These are phyloP conservation scores for Aspergillus chevalieri DNA, from an alignment of 2,329 filamentous ascomycete genomes.

Conservation along the genomic window DNA sequence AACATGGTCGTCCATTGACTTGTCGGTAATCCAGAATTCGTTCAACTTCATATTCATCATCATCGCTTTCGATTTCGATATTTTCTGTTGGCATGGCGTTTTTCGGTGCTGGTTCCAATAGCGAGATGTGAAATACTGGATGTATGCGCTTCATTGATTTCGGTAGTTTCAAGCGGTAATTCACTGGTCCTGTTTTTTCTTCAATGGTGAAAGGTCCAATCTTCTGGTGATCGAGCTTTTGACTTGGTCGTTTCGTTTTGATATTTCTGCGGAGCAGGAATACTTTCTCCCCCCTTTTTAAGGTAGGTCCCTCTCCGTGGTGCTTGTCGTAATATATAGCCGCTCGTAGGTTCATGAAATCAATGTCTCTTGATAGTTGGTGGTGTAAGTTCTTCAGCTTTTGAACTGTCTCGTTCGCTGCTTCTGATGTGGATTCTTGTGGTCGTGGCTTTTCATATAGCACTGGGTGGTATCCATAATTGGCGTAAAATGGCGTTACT, in stretches of 20 bases:
- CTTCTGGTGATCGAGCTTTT: constrained; percentile 1
- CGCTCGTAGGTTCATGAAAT: no score
- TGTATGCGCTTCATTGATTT: background rate
- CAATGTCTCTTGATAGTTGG: no score
- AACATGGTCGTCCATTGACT: background rate
- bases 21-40: background rate
- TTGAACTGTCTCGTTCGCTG: background rate
- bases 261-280: constrained; percentile 2
- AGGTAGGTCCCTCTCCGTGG: no score
- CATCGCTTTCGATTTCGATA: background rate
- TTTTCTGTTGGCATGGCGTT: background rate
- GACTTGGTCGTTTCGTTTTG: constrained; percentile 1
- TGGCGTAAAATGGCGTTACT: background rate
- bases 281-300: background rate
- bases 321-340: no score
- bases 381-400: background rate
- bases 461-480: background rate
- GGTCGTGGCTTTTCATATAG: background rate
- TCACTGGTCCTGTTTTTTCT: background rate
- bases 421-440: background rate
- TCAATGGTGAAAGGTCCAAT: constrained; percentile 1
- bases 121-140: constrained; percentile 1
- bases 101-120: background rate
- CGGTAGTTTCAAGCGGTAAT: background rate
- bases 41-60: background rate